These are phyloP conservation scores for Microcera coccophila DNA, from an alignment of 2,329 filamentous ascomycete species.

Conservation along the genomic window DNA sequence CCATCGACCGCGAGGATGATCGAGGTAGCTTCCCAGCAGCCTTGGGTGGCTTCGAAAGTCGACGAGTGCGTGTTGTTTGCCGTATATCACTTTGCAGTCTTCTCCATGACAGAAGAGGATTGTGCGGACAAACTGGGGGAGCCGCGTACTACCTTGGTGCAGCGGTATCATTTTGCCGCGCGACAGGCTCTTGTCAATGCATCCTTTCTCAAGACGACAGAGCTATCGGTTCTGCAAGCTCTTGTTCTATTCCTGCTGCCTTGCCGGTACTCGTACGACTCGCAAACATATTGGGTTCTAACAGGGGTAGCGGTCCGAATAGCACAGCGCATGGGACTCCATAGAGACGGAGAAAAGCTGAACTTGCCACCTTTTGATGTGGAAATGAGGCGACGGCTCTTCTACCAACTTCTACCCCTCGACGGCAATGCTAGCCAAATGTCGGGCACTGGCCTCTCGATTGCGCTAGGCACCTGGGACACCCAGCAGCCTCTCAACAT, in stretches of 20 bases:
- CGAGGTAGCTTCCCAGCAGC: conserved; percentile 12
- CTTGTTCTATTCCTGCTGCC: conserved; percentile 45
- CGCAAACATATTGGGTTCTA: conserved; percentile 47
- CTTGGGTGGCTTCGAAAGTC: conserved; percentile 19
- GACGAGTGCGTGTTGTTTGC: conserved; percentile 42
- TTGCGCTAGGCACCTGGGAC: conserved; percentile 25
- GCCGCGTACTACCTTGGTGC: conserved; percentile 32
- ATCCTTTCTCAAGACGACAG: conserved; percentile 47
- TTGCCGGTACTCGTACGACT: conserved; percentile 39
- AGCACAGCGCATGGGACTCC: conserved; percentile 50
- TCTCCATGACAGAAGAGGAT: conserved; percentile 40
- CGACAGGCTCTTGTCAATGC: conserved; percentile 49
- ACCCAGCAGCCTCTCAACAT: conserved; percentile 34
- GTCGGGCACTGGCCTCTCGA: conserved; percentile 23
- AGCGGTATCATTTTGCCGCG: conserved; percentile 38
- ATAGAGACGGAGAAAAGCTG: conserved; percentile 41
- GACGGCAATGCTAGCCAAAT: conserved; percentile 26
- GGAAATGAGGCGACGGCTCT: conserved; percentile 52
- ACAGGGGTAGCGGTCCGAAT: conserved; percentile 50
- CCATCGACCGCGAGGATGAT: conserved; percentile 22
- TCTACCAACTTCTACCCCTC: conserved; percentile 50
- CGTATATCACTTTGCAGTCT: conserved; percentile 38
- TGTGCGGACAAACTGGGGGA: conserved; percentile 36
- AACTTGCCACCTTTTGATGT: conserved; percentile 41
- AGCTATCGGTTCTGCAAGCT: conserved; percentile 52